Percentiles rank a stretch among this genome's conserved stretches.
phyloP scores from a whole-genome alignment of 208 protist species.

The Zelonia costaricensis region DNA sequence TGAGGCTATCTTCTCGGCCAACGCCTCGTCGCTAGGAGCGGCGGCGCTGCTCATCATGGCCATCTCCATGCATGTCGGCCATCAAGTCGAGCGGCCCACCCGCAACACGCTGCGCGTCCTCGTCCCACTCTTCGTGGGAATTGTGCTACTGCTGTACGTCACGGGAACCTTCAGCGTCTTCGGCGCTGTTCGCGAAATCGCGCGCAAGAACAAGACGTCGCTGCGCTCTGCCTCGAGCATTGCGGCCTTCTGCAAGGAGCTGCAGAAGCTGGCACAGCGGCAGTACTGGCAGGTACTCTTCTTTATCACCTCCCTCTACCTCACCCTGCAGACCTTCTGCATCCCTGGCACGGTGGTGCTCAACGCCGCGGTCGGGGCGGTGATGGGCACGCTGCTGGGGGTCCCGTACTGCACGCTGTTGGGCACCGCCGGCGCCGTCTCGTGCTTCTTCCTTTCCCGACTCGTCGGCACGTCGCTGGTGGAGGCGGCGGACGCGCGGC shows the following conservation, averaged over 20 bases:
- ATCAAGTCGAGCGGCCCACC: slow-evolving; percentile 5
- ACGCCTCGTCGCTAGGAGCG: neutral
- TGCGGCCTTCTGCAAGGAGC: slow-evolving; percentile 40
- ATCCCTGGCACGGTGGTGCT: slow-evolving; percentile 89
- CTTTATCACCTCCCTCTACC: slow-evolving; percentile 50
- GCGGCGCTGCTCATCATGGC: slow-evolving; percentile 10
- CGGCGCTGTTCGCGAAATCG: slow-evolving; percentile 21
- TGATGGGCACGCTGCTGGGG: slow-evolving; percentile 72
- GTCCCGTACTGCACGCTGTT: slow-evolving; percentile 66
- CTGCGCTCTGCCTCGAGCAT: slow-evolving; percentile 45
- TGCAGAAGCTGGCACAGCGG: slow-evolving; percentile 36
- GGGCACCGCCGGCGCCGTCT: slow-evolving; percentile 58
- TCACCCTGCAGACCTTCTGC: slow-evolving; percentile 87
- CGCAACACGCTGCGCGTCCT: slow-evolving; percentile 15
- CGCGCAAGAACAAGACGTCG: slow-evolving; percentile 29
- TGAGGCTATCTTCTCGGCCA: neutral
- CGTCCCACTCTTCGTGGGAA: slow-evolving; percentile 22
- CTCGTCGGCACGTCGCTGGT: slow-evolving; percentile 48
- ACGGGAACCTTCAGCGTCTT: slow-evolving; percentile 41
- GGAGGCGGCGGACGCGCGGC: slow-evolving; percentile 32
- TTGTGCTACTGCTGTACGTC: slow-evolving; percentile 39
- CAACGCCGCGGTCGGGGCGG: slow-evolving; percentile 73
- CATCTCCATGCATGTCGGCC: slow-evolving; percentile 24
- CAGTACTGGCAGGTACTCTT: slow-evolving; percentile 44
- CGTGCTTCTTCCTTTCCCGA: slow-evolving; percentile 51